Evolutionary conservation across 768 basidiomycete species (phyloP), one percentile per base, ranked within the genome.

Genomic region (Suillus hirtellus): DNA sequence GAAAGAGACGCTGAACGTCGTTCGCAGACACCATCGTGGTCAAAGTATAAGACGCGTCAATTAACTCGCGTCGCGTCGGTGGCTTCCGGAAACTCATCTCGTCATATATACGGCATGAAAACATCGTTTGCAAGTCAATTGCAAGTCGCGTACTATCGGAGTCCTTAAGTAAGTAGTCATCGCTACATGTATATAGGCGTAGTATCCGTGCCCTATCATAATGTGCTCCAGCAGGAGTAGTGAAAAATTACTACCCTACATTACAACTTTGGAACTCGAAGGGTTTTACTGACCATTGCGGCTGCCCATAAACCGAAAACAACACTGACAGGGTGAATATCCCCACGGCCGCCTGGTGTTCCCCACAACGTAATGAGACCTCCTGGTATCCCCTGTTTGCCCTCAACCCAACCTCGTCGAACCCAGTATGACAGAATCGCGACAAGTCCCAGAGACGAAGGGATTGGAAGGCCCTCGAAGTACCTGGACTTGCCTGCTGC

Each of bases 401-500:
- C 91, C 63, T 85, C 88, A 65, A 94, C 89, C 92, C 92, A 95
- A 14, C 93, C 95, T 58, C 87, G 82, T 68, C 85, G 88, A 46
- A 87, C 85, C 92, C 93, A 96, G 70, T 86, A 90, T 37, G 89
- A 88, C 75, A 99, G 78, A 35, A 92, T 69, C 21, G 79, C 86
- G 62, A 97, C 95, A 61, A 99, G 82, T 12, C 72, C 84, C 53
- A 99, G 83, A 12, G 92, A 92, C 0, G 93, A 92, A 2, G 97
- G 97, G 65, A 99, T 99, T 31, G 97, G 97, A 24, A 99, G 85
- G 6, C 97, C 97, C 77, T 99, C 97, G 73, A 99, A 99, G 80
- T 96, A 99, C 70, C 89, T 89, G 17, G 92, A 83, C 75, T 98
- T 99, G 63, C 97, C 96, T 37, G 82, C 82, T 8, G 75, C 77